phyloP scores from a whole-genome alignment of 2,329 filamentous ascomycete genomes.

The Ophiosphaerella korrae region DNA sequence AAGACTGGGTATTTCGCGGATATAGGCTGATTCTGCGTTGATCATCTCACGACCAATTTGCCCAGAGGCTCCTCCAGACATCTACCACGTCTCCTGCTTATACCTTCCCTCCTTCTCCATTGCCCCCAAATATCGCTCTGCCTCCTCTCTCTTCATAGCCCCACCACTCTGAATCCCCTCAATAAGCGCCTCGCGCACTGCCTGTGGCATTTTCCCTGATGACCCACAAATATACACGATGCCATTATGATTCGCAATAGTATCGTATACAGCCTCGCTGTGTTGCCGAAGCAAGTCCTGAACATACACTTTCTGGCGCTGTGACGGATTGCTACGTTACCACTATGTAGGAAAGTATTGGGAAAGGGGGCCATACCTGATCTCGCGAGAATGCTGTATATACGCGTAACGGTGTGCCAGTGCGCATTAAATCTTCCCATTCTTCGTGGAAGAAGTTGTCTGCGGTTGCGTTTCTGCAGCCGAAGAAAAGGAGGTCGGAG shows the following conservation, averaged over 20 bases:
- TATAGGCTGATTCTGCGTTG: background rate
- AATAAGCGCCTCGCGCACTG: constrained; percentile 69
- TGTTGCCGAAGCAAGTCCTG: constrained; percentile 66
- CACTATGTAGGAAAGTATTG: background rate
- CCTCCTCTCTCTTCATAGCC: constrained; percentile 51
- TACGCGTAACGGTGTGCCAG: constrained; percentile 56
- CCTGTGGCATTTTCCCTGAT: constrained; percentile 73
- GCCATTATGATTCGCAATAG: constrained; percentile 59
- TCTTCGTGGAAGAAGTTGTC: constrained; percentile 86
- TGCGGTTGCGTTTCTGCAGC: constrained; percentile 72
- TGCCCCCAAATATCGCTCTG: constrained; percentile 59
- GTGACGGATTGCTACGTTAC: constrained; percentile 3
- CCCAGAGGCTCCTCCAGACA: too few species aligned
- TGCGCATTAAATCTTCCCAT: constrained; percentile 61
- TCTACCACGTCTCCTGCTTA: constrained; percentile 72
- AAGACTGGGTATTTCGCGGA: background rate
- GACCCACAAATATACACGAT: constrained; percentile 65
- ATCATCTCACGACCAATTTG: too few species aligned
- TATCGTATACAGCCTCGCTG: constrained; percentile 54
- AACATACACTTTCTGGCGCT: constrained; percentile 67
- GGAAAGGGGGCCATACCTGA: constrained; percentile 48
- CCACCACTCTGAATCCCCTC: constrained; percentile 60
- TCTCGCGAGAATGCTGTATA: constrained; percentile 74
- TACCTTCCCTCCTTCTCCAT: constrained; percentile 69
- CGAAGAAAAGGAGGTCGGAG: constrained; percentile 73